Base-by-base conservation (phyloP, 805 yeast species). In the Blastobotrys mokoenaii region DNA sequence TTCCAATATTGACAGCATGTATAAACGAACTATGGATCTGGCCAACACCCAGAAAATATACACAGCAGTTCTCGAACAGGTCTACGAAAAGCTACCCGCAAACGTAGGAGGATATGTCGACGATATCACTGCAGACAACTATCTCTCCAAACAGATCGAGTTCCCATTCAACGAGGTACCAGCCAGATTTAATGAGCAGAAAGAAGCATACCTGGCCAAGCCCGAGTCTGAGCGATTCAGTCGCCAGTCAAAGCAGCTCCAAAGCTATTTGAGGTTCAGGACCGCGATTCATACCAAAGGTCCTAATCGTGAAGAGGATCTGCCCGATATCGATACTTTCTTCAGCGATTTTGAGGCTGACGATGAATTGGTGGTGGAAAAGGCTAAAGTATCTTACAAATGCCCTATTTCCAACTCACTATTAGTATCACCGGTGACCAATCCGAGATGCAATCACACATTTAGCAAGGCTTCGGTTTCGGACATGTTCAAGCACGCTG, bases 371-470 rank as follows among this genome's bases (percentile, higher is more conserved):
- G 56, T 53, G 12, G 55, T 59, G 10, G 61, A 50, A 33, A 51
- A 49, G 18, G 56, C 50, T 18, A 45, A 41, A 3, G 48, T 50
- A 11, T 52, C 62, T 17, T 55, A 53, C 45, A 56, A 50, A 38
- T 62, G 66, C 36, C 66, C 66, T 2, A 37, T 62, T 20, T 52
- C 66, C 3, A 47, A 50, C 39, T 43, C 46, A 17, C 46, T 48
- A 16, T 50, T 52, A 37, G 60, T 25, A 20, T 54, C 61, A 30
- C 63, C 66, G 2, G 63, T 62, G 20, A 61, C 63, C 2, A 51
- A 57, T 18, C 37, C 44, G 14, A 45, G 43, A 2, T 62, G 66
- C 41, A 50, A 50, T 12, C 66, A 62, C 40, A 51, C 61, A 12
- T 62, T 57, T 44, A 50, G 61, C 14, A 33, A 43, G 18, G 46